Percentiles rank a stretch among this genome's conserved stretches.
phyloP scores from a whole-genome alignment of 768 basidiomycete species.

The Asterophora lycoperdoides region DNA sequence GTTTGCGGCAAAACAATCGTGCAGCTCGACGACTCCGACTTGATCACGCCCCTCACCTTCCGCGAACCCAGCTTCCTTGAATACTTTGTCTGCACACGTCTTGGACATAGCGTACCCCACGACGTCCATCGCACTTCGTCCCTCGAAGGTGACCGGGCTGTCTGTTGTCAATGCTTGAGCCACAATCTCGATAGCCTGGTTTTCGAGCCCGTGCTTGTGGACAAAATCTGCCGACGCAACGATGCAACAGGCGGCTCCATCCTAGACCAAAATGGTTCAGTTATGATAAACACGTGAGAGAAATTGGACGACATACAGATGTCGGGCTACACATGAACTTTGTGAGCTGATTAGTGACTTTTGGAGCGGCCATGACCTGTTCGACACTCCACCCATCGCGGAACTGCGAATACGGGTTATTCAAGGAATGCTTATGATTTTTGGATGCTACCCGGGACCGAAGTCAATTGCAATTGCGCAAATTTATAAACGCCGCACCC shows the following conservation, averaged over 20 bases:
- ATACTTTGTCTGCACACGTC: constrained; percentile 62
- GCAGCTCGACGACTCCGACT: constrained; percentile 82
- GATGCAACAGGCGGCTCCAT: constrained; percentile 73
- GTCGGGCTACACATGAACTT: constrained; percentile 89
- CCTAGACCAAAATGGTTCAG: constrained; percentile 33
- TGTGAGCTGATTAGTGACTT: constrained; percentile 70
- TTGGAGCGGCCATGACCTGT: constrained; percentile 60
- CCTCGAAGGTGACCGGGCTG: constrained; percentile 57
- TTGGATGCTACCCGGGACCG: constrained; percentile 55
- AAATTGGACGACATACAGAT: constrained; percentile 39
- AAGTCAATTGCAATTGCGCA: not conserved
- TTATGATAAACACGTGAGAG: not conserved
- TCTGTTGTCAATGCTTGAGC: constrained; percentile 66
- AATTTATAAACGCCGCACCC: constrained; percentile 11
- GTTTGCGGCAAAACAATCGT: constrained; percentile 83
- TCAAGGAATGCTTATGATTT: constrained; percentile 77
- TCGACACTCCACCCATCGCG: constrained; percentile 72
- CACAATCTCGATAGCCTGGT: constrained; percentile 84
- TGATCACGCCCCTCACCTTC: constrained; percentile 61
- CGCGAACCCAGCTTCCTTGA: constrained; percentile 64
- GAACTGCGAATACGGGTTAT: constrained; percentile 87
- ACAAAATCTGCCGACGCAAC: constrained; percentile 80
- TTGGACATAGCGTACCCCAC: constrained; percentile 80
- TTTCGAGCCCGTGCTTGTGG: constrained; percentile 64
- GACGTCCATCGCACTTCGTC: constrained; percentile 70